Evolutionary conservation across 176 grass and related monocot species (phyloP).

Genomic region (Phyllostachys edulis): DNA sequence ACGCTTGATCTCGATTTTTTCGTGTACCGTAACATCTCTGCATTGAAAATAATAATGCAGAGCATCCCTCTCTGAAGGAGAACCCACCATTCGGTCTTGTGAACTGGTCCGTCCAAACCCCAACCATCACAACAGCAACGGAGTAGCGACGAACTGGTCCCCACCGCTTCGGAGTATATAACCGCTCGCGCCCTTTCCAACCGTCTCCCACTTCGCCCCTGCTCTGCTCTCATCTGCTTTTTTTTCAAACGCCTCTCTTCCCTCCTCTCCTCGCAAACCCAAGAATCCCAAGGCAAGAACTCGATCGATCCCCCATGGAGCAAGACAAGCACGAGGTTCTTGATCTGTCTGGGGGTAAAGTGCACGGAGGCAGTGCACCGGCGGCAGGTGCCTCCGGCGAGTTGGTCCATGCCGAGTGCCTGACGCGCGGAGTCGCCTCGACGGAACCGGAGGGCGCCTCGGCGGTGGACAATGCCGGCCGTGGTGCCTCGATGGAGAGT

Average conservation of each 20-base stretch:
- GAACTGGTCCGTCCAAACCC: neutral
- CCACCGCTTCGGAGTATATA: neutral
- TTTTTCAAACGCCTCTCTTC: neutral
- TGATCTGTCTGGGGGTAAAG: neutral
- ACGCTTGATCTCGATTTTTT: no score
- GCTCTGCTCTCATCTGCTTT: neutral
- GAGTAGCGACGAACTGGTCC: neutral
- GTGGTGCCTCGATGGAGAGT: neutral
- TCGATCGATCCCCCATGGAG: constrained; percentile 13
- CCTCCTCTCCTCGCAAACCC: neutral
- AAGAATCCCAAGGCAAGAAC: neutral
- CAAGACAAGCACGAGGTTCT: neutral
- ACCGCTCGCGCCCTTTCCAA: constrained; percentile 6
- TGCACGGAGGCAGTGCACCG: neutral
- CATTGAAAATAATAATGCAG: no score
- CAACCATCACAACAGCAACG: neutral
- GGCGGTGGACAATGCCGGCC: no score
- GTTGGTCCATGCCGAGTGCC: neutral
- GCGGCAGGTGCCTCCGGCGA: neutral
- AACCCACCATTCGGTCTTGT: neutral
- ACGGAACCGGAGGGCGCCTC: neutral
- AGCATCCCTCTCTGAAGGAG: no score
- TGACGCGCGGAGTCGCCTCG: neutral
- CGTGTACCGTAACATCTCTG: no score
- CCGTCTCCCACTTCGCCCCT: neutral